These are phyloP conservation scores for Skeletonema costatum DNA, from an alignment of 108 stramenopile genomes.

Conservation along the genomic window DNA sequence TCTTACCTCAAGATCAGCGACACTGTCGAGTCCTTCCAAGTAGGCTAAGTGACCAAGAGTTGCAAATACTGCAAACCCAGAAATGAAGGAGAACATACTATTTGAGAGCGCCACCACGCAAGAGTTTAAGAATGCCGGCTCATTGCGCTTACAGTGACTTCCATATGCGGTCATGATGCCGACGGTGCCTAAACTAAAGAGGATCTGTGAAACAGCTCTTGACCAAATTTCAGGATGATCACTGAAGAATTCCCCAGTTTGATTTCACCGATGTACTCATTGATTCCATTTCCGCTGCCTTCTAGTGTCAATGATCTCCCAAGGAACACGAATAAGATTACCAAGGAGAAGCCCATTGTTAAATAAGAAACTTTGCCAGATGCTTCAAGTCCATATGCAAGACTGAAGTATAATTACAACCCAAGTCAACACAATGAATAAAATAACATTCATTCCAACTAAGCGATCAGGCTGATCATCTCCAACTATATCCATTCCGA, in stretches of 20 bases:
- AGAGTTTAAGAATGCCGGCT: conserved; percentile 59
- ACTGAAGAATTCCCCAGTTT: conserved; percentile 46
- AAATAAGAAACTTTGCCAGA: conserved; percentile 61
- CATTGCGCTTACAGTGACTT: conserved; percentile 49
- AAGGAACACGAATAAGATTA: conserved; percentile 55
- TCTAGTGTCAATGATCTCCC: conserved; percentile 41
- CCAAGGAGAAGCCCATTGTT: conserved; percentile 54
- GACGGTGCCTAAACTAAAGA: conserved; percentile 54
- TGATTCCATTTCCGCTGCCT: conserved; percentile 45
- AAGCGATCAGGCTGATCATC: conserved; percentile 49
- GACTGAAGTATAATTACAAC: conserved; percentile 40
- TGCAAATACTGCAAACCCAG: conserved; percentile 75
- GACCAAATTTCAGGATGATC: conserved; percentile 60
- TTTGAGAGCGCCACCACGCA: conserved; percentile 53
- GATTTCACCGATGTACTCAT: conserved; percentile 58
- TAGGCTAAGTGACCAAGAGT: conserved; percentile 60
- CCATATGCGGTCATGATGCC: conserved; percentile 75
- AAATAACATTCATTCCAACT: conserved; percentile 49
- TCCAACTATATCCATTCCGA: conserved; percentile 48
- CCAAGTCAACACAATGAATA: conserved; percentile 49
- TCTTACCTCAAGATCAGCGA: not conserved
- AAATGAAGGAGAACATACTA: conserved; percentile 56
- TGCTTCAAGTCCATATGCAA: conserved; percentile 56
- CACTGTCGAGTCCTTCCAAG: conserved; percentile 16
- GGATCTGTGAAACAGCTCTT: conserved; percentile 67